Base-by-base conservation (phyloP, 148 eudicot genomes). In the Chenopodium album region DNA sequence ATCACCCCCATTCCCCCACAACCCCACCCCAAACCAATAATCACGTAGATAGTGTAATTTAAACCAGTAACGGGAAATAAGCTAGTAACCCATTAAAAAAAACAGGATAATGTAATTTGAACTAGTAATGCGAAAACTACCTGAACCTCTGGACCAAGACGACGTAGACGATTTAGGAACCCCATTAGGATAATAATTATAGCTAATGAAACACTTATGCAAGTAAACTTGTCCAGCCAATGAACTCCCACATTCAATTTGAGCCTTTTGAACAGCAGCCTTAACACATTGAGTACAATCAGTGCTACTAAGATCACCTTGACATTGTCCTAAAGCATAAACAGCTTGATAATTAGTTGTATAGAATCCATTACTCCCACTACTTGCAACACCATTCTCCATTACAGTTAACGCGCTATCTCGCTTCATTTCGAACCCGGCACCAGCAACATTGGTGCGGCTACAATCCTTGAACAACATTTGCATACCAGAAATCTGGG, bases 171-270 rank as follows among this genome's bases (percentile, higher is more conserved):
- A 81, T 14, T 83, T 87, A 29, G 98, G 97, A 22, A 84, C 87
- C 11, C 94, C 95, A 88, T 90, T 90, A 4, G 95, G 90, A 44
- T 84, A 88, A 74, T 90, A 91, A 52, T 81, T 90, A 79, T 91
- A 96, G 79, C 98, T 91, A 66, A 94, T 84, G 67, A 94, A 94
- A 48, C 99, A 96, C 88, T 90, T 94, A 31, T 92, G 89, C 76
- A 96, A 90, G 82, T 88, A 96, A 2, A 92, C 89, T 85, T 94
- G 98, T 4, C 95, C 98, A 29, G 93, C 82, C 23, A 91, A 60
- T 0, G 99, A 86, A 60, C 91, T 87, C 10, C 99, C 99, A 84
- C 99, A 96, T 56, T 96, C 99, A 87, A 90, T 90, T 70, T 96
- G 99, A 75, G 94, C 91, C 72, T 86, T 92, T 81, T 94, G 92